Conservation (phyloP, 306 rosid genomes). For the Quillaja saponaria region DNA sequence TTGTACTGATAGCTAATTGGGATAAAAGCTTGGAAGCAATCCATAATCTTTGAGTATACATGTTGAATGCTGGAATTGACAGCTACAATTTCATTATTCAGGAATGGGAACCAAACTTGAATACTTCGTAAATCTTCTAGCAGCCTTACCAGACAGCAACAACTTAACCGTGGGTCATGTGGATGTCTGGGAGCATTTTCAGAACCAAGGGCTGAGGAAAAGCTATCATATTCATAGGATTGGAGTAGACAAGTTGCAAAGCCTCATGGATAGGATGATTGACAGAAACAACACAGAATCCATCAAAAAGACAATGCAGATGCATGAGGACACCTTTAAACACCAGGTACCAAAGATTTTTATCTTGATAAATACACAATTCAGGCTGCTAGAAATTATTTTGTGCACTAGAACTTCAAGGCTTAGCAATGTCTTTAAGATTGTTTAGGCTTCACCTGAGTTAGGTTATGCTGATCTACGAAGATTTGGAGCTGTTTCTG, state of each 20-base stretch:
- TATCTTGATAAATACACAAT: constrained; percentile 12
- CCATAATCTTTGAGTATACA: neutral
- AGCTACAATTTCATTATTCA: constrained; percentile 35
- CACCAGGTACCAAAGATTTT: constrained; percentile 62
- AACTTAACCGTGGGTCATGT: constrained; percentile 51
- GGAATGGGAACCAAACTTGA: constrained; percentile 91
- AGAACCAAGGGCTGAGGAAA: constrained; percentile 41
- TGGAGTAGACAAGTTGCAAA: constrained; percentile 40
- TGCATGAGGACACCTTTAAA: constrained; percentile 80
- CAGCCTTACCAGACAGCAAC: constrained; percentile 48
- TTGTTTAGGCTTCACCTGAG: constrained; percentile 11
- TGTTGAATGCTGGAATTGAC: constrained; percentile 5
- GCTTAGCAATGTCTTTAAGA: too few relatives aligned
- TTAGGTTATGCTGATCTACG: neutral
- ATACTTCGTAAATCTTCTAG: constrained; percentile 58
- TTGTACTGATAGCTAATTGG: neutral
- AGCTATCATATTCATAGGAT: constrained; percentile 29
- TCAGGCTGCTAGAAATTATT: constrained; percentile 13
- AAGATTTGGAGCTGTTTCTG: constrained; percentile 19
- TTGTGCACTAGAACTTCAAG: too few relatives aligned
- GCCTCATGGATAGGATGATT: constrained; percentile 58
- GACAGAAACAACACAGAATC: constrained; percentile 56
- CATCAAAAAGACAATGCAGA: constrained; percentile 81
- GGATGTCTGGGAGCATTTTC: constrained; percentile 67
- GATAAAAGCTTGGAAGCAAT: neutral